Evolutionary conservation across 2,329 filamentous ascomycete genomes (phyloP), one percentile per base, ranked within the genome.

Genomic region (Pezicula carpinea): DNA sequence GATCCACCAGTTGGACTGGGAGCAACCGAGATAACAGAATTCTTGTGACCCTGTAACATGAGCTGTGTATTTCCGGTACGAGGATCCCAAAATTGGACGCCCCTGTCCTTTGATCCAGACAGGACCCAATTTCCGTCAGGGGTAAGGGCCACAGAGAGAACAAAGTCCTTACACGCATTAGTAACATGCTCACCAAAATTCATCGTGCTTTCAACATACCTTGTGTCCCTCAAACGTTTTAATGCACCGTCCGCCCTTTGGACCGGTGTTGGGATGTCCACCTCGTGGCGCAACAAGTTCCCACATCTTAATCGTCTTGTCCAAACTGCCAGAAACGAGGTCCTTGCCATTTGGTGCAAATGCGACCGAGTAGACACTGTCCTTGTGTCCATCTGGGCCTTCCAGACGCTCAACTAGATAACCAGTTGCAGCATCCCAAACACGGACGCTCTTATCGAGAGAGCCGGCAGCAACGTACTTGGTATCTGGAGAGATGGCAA

Each of bases 221-320:
- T 95, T 87, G 71, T 99, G 93, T 43, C 93, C 93, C 64, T 97
- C 93, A 61, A 97, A 99, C 1, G 92, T 97, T 73, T 91, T 89
- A 60, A 96, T 84, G 65, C 93, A 97, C 66, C 95, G 89, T 59
- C 93, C 92, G 31, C 87, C 86, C 74, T 93, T 95, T 7, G 84
- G 78, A 26, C 77, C 81, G 38, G 80, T 76, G 62, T 79, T 81
- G 39, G 81, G 76, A 49, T 83, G 77, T 59, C 83, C 79, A 57
- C 76, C 75, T 58, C 87, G 80, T 38, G 85, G 80, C 18, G 86
- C 80, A 46, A 80, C 84, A 43, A 99, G 78, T 73, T 96, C 91
- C 91, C 93, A 99, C 86, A 97, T 95, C 75, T 96, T 96, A 75
- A 97, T 97, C 0, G 92, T 97, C 76, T 95, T 95, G 67, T 99